phyloP scores from a whole-genome alignment of 106 monocot species.

The Cymbidium sinense region DNA sequence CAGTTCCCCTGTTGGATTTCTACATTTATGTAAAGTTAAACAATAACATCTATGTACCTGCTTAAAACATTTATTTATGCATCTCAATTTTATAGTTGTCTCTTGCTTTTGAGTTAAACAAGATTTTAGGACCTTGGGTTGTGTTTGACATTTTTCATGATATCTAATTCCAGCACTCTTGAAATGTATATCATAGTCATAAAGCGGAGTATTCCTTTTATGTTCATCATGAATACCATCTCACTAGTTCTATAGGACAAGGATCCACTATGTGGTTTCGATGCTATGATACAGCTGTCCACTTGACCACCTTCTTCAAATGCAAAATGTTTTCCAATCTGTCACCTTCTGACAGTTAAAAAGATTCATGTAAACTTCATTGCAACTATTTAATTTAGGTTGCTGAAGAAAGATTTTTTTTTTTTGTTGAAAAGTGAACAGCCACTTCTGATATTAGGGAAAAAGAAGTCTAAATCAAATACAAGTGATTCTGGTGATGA shows the following conservation, averaged over 20 bases:
- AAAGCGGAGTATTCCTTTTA: not conserved
- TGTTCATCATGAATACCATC: not conserved
- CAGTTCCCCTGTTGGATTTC: not conserved
- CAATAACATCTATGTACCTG: not conserved
- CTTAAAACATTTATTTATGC: not conserved
- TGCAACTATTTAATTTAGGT: not conserved
- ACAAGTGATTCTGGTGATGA: constrained; percentile 80
- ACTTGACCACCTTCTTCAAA: not conserved
- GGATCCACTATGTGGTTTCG: not conserved
- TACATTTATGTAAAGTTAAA: not conserved
- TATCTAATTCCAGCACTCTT: not conserved
- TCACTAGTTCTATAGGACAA: not conserved
- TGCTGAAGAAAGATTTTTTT: not conserved
- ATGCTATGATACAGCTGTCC: too few species aligned
- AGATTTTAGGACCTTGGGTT: not conserved
- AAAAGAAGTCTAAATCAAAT: constrained; percentile 50
- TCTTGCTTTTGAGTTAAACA: not conserved
- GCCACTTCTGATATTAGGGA: constrained; percentile 26
- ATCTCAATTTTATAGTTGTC: not conserved
- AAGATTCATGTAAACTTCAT: not conserved
- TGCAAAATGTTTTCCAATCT: not conserved
- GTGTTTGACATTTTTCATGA: not conserved
- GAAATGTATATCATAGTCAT: not conserved
- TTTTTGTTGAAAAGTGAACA: not conserved
- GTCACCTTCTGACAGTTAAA: not conserved